Conservation (phyloP, 2,329 filamentous ascomycete genomes). For the Fusarium sp. region DNA sequence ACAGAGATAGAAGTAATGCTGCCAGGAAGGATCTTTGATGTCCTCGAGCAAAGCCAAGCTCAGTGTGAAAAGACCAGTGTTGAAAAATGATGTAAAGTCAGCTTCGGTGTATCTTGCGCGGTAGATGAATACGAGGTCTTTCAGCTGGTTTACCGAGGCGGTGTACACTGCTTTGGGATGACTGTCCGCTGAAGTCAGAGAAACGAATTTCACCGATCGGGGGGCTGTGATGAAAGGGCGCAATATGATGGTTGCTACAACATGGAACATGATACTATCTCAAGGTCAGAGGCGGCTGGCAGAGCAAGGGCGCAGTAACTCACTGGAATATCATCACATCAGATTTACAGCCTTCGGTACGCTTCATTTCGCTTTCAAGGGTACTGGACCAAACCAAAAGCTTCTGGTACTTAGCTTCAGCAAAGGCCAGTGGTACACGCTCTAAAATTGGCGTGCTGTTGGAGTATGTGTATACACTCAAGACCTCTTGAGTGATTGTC, state of each 20-base stretch:
- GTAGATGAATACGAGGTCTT: background rate
- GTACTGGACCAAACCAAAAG: background rate
- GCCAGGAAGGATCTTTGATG: background rate
- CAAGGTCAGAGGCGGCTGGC: background rate
- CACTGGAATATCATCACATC: background rate
- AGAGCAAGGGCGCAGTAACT: background rate
- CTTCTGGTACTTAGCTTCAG: background rate
- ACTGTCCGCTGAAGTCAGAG: background rate
- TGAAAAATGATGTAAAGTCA: background rate
- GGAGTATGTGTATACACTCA: background rate
- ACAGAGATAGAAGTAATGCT: background rate
- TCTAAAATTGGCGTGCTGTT: background rate
- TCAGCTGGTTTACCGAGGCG: background rate
- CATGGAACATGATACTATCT: background rate
- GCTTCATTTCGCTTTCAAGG: background rate
- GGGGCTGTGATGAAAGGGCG: background rate
- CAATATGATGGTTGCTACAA: background rate
- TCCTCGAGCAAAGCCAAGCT: background rate
- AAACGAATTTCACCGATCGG: accelerated
- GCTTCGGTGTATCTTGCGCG: background rate
- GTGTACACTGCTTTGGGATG: background rate
- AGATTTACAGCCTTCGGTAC: background rate
- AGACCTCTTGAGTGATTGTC: background rate
- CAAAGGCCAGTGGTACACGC: background rate
- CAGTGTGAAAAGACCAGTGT: background rate